Evolutionary conservation across 2,329 filamentous ascomycete genomes (phyloP).

Genomic region (Diaporthe capsici): DNA sequence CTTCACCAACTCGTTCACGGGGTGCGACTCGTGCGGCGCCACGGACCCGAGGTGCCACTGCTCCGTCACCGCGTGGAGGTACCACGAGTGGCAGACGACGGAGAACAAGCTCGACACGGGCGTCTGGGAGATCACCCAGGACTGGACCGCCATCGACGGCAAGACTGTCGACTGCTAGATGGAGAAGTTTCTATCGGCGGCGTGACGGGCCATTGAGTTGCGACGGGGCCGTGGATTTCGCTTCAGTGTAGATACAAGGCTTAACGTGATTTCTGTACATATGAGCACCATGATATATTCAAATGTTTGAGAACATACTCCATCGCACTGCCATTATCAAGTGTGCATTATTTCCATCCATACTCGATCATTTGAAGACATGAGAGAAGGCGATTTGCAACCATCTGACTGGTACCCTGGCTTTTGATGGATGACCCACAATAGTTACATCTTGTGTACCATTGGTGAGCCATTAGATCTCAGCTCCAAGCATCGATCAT

Average conservation of each 20-base stretch:
- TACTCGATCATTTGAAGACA: fast-evolving
- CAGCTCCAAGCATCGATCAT: too few relatives aligned
- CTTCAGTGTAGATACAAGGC: conserved; percentile 12
- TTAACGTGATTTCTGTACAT: conserved; percentile 21
- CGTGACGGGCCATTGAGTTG: background rate
- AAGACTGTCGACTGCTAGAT: conserved; percentile 17
- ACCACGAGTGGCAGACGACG: conserved; percentile 14
- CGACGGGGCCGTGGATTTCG: background rate
- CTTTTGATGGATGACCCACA: too few relatives aligned
- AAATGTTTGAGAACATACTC: background rate
- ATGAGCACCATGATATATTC: conserved; percentile 3
- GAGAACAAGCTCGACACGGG: background rate
- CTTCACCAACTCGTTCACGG: background rate
- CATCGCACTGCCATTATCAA: background rate
- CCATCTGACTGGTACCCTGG: too few relatives aligned
- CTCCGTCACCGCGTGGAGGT: conserved; percentile 17
- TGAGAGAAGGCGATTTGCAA: background rate
- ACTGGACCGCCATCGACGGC: background rate
- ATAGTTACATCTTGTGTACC: too few relatives aligned
- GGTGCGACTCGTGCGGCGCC: background rate
- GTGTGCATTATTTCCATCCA: too few relatives aligned
- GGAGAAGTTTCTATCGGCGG: background rate
- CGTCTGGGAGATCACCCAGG: background rate
- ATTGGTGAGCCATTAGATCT: too few relatives aligned
- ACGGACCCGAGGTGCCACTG: background rate